Base-by-base conservation (phyloP, 441 rosid genomes). In the Erysimum cheiri region DNA sequence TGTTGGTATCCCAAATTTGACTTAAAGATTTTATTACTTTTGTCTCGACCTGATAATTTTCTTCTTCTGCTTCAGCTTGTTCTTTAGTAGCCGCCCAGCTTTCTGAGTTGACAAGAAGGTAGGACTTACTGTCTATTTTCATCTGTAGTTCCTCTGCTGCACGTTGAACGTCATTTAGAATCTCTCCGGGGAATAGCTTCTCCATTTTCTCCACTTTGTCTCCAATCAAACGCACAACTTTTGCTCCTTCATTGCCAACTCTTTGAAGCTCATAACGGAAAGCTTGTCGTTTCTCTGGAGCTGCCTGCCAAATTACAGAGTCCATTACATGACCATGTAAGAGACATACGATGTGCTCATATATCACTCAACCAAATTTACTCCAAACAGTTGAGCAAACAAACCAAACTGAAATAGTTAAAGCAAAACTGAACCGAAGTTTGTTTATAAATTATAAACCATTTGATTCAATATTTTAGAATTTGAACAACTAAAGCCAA, bases 211-310 rank as follows among this genome's bases (percentile, higher is more conserved):
- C 87, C 0, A 94, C 80, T 46, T 87, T 92, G 62, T 82, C 80
- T 49, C 90, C 97, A 41, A 94, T 85, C 70, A 84, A 80, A 1
- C 84, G 84, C 13, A 94, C 49, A 4, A 92, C 81, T 72, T 85
- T 88, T 17, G 92, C 91, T 48, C 97, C 97, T 73, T 80, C 94
- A 41, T 80, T 85, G 6, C 98, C 90, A 46, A 90, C 97, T 73
- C 80, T 88, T 48, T 84, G 93, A 35, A 94, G 96, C 80, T 86
- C 94, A 0, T 40, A 57, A 0, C 82, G 71, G 59, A 94, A 92
- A 8, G 70, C 86, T 37, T 74, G 81, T 63, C 96, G 84, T 85
- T 87, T 92, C 14, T 90, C 97, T 33, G 89, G 83, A 2, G 93
- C 88, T 41, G 98, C 96, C 98, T 93, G 69, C 3, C 35, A 58